A percentile compares a stretch with the other conserved stretches of the same genome.
Evolutionary conservation across 371 early-diverging fungal genomes (phyloP).

Genomic region (Catenaria anguillulae): DNA sequence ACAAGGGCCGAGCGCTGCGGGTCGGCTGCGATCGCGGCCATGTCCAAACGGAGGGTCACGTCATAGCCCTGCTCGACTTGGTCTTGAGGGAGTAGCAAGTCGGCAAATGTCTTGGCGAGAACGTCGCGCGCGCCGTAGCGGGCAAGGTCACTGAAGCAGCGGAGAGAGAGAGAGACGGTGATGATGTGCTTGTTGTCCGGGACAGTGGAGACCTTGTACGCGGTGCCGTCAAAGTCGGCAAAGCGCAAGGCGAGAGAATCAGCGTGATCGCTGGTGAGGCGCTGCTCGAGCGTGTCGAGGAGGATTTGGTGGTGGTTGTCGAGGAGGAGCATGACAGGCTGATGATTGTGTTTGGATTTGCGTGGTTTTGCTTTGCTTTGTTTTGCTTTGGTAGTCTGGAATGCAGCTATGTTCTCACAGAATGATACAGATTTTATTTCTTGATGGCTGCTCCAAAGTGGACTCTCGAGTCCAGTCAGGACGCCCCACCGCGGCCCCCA

Average conservation of each 20-base stretch:
- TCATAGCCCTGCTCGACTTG: conserved; percentile 63
- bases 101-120: conserved; percentile 63
- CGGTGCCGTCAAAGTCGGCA: conserved; percentile 91
- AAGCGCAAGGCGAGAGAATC: conserved; percentile 65
- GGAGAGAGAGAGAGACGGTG: conserved; percentile 63
- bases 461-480: no score
- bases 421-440: no score
- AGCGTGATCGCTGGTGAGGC: conserved; percentile 53
- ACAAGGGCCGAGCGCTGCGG: not conserved
- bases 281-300: conserved; percentile 34
- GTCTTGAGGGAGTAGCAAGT: conserved; percentile 32
- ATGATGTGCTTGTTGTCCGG: conserved; percentile 48
- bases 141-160: conserved; percentile 61
- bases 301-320: conserved; percentile 34
- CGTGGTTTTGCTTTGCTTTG: conserved; percentile 6
- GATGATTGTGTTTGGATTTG: no score
- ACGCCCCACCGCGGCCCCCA: no score
- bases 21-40: conserved; percentile 25
- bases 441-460: no score
- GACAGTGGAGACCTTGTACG: conserved; percentile 65
- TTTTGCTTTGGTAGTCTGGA: not conserved
- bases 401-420: not conserved
- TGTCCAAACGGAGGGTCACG: conserved; percentile 65
- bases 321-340: conserved; percentile 37
- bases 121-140: conserved; percentile 64